Conservation (phyloP, 768 basidiomycete species). For the Pleurotus citrinopileatus region DNA sequence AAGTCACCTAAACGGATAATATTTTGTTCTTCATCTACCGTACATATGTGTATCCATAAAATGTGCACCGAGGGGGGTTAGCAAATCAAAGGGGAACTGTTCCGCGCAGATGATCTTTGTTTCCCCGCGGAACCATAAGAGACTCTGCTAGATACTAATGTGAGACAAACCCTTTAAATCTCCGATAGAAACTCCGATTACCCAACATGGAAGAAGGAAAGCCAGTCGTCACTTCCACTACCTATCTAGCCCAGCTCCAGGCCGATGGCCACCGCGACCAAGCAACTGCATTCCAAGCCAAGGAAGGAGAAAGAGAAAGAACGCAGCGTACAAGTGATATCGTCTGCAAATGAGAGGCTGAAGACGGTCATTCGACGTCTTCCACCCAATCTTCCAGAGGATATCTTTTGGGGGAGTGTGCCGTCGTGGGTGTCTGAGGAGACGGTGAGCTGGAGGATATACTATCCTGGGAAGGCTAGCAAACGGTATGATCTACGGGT, state of each 20-base stretch:
- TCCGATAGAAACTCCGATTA: too few species aligned
- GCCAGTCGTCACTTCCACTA: too few species aligned
- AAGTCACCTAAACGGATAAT: too few species aligned
- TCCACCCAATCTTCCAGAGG: conserved; percentile 90
- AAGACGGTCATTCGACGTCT: conserved; percentile 88
- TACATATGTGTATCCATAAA: too few species aligned
- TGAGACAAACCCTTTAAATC: too few species aligned
- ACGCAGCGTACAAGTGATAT: conserved; percentile 24
- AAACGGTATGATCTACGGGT: conserved; percentile 47
- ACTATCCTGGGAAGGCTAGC: conserved; percentile 63
- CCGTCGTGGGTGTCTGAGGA: conserved; percentile 80
- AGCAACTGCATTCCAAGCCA: conserved; percentile 27
- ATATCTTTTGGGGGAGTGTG: conserved; percentile 92
- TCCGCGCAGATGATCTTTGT: too few species aligned
- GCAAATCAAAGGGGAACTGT: too few species aligned
- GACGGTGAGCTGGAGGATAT: conserved; percentile 63
- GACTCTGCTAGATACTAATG: too few species aligned
- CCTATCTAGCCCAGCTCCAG: background rate
- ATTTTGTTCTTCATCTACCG: too few species aligned
- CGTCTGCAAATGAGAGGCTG: conserved; percentile 50
- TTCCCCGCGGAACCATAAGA: too few species aligned
- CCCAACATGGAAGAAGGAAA: too few species aligned
- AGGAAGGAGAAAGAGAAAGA: conserved; percentile 35
- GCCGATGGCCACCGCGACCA: conserved; percentile 17
- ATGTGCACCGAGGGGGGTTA: too few species aligned